Evolutionary conservation across 2,329 filamentous ascomycete genomes (phyloP).

Genomic region (Ilyonectria sp.): DNA sequence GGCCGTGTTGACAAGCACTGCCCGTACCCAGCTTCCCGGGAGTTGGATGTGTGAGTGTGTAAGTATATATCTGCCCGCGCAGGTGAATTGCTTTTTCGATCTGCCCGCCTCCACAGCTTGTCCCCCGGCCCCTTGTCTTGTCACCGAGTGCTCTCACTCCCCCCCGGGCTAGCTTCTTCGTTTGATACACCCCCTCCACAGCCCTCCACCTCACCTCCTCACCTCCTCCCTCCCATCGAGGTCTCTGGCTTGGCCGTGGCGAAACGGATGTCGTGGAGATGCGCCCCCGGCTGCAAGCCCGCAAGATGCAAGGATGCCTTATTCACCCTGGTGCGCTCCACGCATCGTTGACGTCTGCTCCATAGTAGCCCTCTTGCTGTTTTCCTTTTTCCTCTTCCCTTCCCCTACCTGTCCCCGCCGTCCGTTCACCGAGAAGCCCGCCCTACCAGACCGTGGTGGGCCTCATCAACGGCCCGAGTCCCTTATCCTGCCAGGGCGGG

Average conservation of each 20-base stretch:
- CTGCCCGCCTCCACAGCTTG: slow-evolving; percentile 41
- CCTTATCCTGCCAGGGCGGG: slow-evolving; percentile 30
- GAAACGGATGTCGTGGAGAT: slow-evolving; percentile 37
- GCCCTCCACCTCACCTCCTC: slow-evolving; percentile 8
- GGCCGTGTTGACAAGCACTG: slow-evolving; percentile 8
- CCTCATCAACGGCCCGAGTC: slow-evolving; percentile 26
- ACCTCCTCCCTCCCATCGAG: slow-evolving; percentile 23
- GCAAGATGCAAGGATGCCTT: slow-evolving; percentile 21
- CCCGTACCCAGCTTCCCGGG: slow-evolving; percentile 33
- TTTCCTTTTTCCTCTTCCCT: background rate
- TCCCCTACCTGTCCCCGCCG: background rate
- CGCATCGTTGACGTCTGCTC: background rate
- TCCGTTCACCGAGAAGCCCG: slow-evolving; percentile 2
- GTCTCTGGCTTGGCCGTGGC: slow-evolving; percentile 33
- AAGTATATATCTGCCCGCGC: slow-evolving; percentile 12
- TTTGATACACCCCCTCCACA: background rate
- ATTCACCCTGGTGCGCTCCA: background rate
- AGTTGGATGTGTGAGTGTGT: slow-evolving; percentile 7
- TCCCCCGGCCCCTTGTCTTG: background rate
- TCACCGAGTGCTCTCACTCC: background rate
- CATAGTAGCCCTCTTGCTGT: background rate
- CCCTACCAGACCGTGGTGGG: slow-evolving; percentile 28
- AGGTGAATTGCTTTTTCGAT: slow-evolving; percentile 43
- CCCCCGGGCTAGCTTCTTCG: slow-evolving; percentile 1
- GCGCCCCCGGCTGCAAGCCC: slow-evolving; percentile 29